These are phyloP conservation scores for Penicillium cataractarum DNA, from an alignment of 495 filamentous ascomycete species.

Conservation along the genomic window DNA sequence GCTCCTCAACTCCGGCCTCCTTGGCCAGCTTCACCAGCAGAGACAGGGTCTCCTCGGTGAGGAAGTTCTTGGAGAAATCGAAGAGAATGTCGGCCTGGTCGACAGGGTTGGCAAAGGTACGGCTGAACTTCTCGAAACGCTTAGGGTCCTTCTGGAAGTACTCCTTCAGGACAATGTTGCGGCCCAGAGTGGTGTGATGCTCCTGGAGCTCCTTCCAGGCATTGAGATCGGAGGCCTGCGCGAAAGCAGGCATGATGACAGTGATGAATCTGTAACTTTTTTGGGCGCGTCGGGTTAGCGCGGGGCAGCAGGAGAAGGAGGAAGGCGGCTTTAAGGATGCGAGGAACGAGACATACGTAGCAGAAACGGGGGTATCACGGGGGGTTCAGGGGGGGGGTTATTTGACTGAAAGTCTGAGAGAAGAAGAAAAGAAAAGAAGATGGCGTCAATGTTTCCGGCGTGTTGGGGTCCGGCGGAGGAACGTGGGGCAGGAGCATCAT, in stretches of 20 bases:
- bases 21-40: conserved; percentile 86
- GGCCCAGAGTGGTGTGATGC: conserved; percentile 81
- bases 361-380: conserved; percentile 15
- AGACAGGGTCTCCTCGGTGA: conserved; percentile 89
- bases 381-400: not conserved
- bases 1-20: conserved; percentile 87
- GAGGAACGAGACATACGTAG: conserved; percentile 14
- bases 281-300: conserved; percentile 35
- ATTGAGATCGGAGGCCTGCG: conserved; percentile 77
- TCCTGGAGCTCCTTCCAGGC: conserved; percentile 88
- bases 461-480: conserved; percentile 48
- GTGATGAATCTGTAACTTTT: conserved; percentile 18
- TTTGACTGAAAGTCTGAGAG: conserved; percentile 16
- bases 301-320: conserved; percentile 32
- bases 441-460: conserved; percentile 41
- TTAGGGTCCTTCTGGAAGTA: conserved; percentile 85
- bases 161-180: conserved; percentile 89
- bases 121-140: conserved; percentile 89
- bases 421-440: conserved; percentile 19
- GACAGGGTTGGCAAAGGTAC: conserved; percentile 76
- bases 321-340: not conserved
- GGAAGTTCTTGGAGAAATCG: conserved; percentile 98
- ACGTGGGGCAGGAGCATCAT: conserved; percentile 38
- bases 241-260: conserved; percentile 59
- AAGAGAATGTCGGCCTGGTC: conserved; percentile 86